Conservation (phyloP, 805 yeast genomes). For the Wickerhamiella brachini region DNA sequence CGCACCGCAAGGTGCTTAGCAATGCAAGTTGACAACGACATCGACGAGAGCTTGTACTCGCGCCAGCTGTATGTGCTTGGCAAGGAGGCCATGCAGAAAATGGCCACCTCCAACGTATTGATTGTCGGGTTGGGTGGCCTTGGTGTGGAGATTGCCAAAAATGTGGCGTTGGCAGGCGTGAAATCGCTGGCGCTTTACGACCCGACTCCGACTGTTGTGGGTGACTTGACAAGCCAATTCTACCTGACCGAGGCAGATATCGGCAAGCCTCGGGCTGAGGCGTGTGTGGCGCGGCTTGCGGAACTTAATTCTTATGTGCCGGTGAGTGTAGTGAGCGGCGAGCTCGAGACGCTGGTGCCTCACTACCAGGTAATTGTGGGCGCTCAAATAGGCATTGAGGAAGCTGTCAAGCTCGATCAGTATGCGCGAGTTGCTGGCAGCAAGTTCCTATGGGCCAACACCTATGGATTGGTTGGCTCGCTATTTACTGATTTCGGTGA, state of each 20-base stretch:
- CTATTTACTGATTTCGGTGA: constrained; percentile 86
- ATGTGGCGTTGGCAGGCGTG: constrained; percentile 94
- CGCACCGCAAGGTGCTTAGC: background rate
- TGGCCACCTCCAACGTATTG: constrained; percentile 89
- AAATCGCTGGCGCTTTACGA: constrained; percentile 79
- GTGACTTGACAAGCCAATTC: constrained; percentile 81
- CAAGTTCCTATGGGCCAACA: constrained; percentile 68
- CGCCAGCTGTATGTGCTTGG: constrained; percentile 93
- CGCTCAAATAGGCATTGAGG: constrained; percentile 40
- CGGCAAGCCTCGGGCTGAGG: constrained; percentile 65
- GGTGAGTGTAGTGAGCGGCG: constrained; percentile 44
- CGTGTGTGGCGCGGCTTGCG: constrained; percentile 51
- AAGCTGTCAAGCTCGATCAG: constrained; percentile 60
- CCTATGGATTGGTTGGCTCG: constrained; percentile 78
- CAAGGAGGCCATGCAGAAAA: constrained; percentile 93
- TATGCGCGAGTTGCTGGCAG: constrained; percentile 61
- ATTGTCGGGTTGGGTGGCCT: constrained; percentile 82
- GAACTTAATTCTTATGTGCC: constrained; percentile 91
- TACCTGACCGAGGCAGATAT: constrained; percentile 58
- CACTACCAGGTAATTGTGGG: constrained; percentile 71
- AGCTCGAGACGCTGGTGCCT: constrained; percentile 38
- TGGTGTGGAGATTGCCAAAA: constrained; percentile 93
- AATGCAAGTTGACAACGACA: constrained; percentile 30
- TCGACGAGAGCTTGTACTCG: constrained; percentile 90
- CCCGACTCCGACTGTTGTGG: constrained; percentile 49